Percentiles rank a stretch among this genome's conserved stretches.
These are phyloP conservation scores for Leptomonas pyrrhocoris DNA, from an alignment of 208 protist species.

Conservation along the genomic window DNA sequence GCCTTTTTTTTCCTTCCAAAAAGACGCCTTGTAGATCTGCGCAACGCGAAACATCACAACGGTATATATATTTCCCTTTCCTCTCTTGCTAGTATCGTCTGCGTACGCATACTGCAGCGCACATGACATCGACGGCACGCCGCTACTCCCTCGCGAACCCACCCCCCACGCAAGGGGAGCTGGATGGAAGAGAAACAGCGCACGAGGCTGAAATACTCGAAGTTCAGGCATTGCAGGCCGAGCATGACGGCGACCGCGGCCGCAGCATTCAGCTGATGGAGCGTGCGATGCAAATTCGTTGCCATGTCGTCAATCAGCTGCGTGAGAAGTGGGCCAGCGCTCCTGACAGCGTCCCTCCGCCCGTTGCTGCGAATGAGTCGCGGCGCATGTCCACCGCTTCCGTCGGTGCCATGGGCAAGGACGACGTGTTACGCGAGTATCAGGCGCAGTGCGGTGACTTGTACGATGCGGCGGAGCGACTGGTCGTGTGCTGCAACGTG, in stretches of 20 bases:
- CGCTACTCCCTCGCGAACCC: slow-evolving; percentile 46
- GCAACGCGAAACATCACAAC: too few relatives aligned
- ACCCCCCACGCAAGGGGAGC: slow-evolving; percentile 28
- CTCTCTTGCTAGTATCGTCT: background rate
- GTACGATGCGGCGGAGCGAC: slow-evolving; percentile 75
- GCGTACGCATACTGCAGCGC: too few relatives aligned
- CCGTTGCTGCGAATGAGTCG: background rate
- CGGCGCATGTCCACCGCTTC: slow-evolving; percentile 22
- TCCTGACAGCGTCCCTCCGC: background rate
- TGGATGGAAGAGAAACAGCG: slow-evolving; percentile 62
- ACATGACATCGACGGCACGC: slow-evolving; percentile 17
- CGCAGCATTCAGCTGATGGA: slow-evolving; percentile 80
- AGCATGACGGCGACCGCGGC: slow-evolving; percentile 53
- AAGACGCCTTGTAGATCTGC: too few relatives aligned
- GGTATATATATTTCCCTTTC: too few relatives aligned
- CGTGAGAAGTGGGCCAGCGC: slow-evolving; percentile 26
- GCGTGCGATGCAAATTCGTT: slow-evolving; percentile 78
- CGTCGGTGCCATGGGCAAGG: slow-evolving; percentile 15
- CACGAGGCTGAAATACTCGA: slow-evolving; percentile 73
- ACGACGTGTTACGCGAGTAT: slow-evolving; percentile 28
- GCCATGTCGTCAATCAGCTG: slow-evolving; percentile 35
- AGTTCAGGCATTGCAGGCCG: slow-evolving; percentile 52
- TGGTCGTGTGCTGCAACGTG: slow-evolving; percentile 78
- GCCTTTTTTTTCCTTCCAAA: too few relatives aligned
- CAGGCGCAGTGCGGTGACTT: slow-evolving; percentile 34